Conservation (phyloP, 2,329 filamentous ascomycete genomes). For the Stagonosporopsis rhizophila region DNA sequence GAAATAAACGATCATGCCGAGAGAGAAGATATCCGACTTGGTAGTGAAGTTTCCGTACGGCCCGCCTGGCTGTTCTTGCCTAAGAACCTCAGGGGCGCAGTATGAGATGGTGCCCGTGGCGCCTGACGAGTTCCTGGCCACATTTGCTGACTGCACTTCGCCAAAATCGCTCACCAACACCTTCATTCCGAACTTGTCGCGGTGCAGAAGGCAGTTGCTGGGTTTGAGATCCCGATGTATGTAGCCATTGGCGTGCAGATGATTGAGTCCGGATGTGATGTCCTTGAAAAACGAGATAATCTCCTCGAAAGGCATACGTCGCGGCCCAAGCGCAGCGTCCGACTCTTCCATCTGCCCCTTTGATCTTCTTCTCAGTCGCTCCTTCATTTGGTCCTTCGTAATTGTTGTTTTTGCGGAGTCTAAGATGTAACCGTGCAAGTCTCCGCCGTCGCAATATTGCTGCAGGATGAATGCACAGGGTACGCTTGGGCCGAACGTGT, state of each 20-base stretch:
- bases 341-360: conserved; percentile 75
- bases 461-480: conserved; percentile 97
- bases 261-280: conserved; percentile 88
- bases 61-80: conserved; percentile 67
- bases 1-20: conserved; percentile 98
- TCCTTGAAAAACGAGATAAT: conserved; percentile 98
- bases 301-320: conserved; percentile 78
- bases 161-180: conserved; percentile 98
- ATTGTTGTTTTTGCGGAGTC: conserved; percentile 66
- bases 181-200: conserved; percentile 71
- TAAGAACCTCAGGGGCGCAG: conserved; percentile 92
- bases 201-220: conserved; percentile 90
- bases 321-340: conserved; percentile 58
- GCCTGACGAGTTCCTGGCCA: conserved; percentile 84
- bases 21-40: conserved; percentile 97
- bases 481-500: conserved; percentile 84
- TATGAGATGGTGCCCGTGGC: conserved; percentile 97
- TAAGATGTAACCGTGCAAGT: conserved; percentile 87
- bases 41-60: conserved; percentile 91
- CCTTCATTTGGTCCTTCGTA: conserved; percentile 87
- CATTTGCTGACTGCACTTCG: conserved; percentile 87
- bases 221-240: conserved; percentile 97
- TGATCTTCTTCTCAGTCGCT: conserved; percentile 81
- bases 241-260: conserved; percentile 89
- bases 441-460: conserved; percentile 94